phyloP scores from a whole-genome alignment of 2,329 filamentous ascomycete genomes.

The Tolypocladium amazonense region DNA sequence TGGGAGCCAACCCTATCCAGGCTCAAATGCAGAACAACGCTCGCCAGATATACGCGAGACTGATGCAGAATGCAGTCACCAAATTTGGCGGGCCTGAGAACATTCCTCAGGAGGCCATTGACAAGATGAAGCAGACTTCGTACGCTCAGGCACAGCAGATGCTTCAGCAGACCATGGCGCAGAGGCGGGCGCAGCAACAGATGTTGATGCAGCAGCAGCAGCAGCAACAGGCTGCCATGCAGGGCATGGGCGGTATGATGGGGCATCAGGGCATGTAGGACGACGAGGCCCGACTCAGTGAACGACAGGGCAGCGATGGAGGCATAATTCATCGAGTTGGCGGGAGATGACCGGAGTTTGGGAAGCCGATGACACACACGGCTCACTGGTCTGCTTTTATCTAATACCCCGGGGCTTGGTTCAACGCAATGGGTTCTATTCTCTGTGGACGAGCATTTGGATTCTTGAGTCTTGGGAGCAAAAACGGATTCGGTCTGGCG shows the following conservation, averaged over 20 bases:
- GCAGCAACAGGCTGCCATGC: constrained; percentile 26
- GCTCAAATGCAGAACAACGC: constrained; percentile 23
- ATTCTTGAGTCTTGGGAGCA: neutral
- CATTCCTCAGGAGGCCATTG: constrained; percentile 34
- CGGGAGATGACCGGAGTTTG: neutral
- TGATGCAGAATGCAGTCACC: constrained; percentile 20
- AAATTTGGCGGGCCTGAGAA: constrained; percentile 31
- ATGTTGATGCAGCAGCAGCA: constrained; percentile 27
- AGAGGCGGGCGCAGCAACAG: constrained; percentile 22
- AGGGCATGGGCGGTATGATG: constrained; percentile 46
- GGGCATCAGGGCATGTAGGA: constrained; percentile 36
- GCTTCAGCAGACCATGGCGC: constrained; percentile 20
- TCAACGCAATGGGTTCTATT: neutral
- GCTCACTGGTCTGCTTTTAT: neutral
- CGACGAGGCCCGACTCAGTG: neutral
- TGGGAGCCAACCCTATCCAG: constrained; percentile 15
- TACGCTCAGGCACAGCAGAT: constrained; percentile 23
- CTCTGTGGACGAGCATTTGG: neutral
- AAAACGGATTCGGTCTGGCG: neutral
- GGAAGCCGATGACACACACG: neutral
- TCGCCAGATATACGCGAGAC: constrained; percentile 26
- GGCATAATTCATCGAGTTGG: neutral
- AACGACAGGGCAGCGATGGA: neutral
- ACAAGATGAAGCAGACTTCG: constrained; percentile 34
- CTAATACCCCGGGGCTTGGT: constrained; percentile 2